Evolutionary conservation across 257 asterid genomes (phyloP).

Genomic region (Handroanthus guayacan): DNA sequence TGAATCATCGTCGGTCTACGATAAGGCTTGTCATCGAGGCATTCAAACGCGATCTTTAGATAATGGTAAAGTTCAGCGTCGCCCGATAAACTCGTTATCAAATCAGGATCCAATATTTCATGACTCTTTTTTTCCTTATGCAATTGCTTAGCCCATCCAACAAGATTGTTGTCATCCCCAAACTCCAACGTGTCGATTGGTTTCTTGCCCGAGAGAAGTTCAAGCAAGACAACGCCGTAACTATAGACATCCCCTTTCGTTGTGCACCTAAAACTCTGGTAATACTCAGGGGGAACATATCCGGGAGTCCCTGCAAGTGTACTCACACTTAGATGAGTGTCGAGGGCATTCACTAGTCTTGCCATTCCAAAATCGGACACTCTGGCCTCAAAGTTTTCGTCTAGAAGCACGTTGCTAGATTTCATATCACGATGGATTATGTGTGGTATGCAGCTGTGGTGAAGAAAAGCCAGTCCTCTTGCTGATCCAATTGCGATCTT

Average conservation of each 20-base stretch:
- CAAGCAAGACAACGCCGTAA: constrained; percentile 89
- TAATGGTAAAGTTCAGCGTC: constrained; percentile 80
- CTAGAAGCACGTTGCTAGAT: constrained; percentile 91
- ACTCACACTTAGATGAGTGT: constrained; percentile 91
- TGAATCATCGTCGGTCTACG: constrained; percentile 94
- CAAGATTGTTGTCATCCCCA: constrained; percentile 92
- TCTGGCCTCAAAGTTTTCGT: constrained; percentile 80
- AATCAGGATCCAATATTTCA: constrained; percentile 70
- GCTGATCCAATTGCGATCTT: constrained; percentile 91
- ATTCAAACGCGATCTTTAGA: constrained; percentile 75
- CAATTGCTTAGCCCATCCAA: constrained; percentile 95
- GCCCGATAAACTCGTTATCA: constrained; percentile 59
- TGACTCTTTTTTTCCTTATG: constrained; percentile 61
- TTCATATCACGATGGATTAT: constrained; percentile 98
- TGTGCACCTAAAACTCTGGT: constrained; percentile 96
- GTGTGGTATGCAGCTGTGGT: constrained; percentile 97
- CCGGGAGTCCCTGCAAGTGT: constrained; percentile 97
- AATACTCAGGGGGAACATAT: constrained; percentile 95
- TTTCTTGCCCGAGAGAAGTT: constrained; percentile 86
- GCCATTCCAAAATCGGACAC: constrained; percentile 99
- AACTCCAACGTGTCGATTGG: constrained; percentile 81
- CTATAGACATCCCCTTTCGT: constrained; percentile 94
- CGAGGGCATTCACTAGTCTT: constrained; percentile 79
- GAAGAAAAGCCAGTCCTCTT: constrained; percentile 90
- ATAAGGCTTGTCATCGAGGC: constrained; percentile 84